A percentile compares a stretch with the other conserved stretches of the same genome.
phyloP scores from a whole-genome alignment of 176 grass and related monocot species.

The Alopecurus myosuroides region DNA sequence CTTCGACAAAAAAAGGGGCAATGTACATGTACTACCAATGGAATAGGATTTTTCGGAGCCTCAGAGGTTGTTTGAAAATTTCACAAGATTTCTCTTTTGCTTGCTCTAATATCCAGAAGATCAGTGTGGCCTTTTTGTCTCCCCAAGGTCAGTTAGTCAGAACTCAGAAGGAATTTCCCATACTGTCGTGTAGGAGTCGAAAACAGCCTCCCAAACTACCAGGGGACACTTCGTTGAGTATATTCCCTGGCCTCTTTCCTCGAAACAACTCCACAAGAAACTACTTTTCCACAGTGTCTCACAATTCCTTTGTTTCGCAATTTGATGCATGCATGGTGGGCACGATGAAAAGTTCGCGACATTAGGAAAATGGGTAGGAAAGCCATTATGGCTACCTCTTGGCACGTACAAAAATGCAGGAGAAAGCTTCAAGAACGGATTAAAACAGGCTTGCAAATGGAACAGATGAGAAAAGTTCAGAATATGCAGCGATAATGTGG shows the following conservation, averaged over 20 bases:
- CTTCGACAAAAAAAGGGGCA: background rate
- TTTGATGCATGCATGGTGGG: background rate
- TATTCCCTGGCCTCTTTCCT: background rate
- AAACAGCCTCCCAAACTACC: conserved; percentile 10
- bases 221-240: conserved; percentile 2
- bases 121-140: background rate
- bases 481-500: background rate
- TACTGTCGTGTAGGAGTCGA: background rate
- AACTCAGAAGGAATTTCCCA: background rate
- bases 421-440: conserved; percentile 26
- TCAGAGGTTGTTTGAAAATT: background rate
- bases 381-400: conserved; percentile 3
- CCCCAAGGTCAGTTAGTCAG: conserved; percentile 3
- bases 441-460: background rate
- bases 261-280: background rate
- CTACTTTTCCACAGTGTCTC: conserved; percentile 26
- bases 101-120: background rate
- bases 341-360: conserved; percentile 26
- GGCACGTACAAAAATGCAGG: conserved; percentile 15
- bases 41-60: background rate
- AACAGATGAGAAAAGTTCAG: background rate
- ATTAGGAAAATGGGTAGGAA: background rate
- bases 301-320: background rate
- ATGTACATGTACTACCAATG: background rate
- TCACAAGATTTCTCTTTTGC: background rate